Base-by-base conservation (phyloP, 169 alveolate species). In the Babesia bigemina region DNA sequence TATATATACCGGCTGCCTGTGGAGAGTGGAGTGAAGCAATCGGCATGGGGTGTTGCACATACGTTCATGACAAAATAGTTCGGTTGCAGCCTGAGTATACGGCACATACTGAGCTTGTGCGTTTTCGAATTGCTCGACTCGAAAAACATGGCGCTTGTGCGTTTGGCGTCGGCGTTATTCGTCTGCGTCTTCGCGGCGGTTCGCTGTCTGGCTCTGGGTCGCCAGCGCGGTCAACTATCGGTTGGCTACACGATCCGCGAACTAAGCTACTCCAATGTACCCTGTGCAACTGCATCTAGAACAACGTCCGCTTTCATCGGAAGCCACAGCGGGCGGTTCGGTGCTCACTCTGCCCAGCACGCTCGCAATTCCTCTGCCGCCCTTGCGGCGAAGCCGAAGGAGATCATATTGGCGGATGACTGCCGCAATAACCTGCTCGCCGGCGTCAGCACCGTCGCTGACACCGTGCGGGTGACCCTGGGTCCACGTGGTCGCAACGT, bases 401-500 rank as follows among this genome's bases (percentile, higher is more conserved):
- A 86, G 56, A 88, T 91, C 56, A 86, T 91, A 21, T 69, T 91
- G 55, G 86, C 92, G n/a, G 94, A 91, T 44, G 93, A 87, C 24
- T 92, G 95, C 69, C 65, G 96, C 12, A 91, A 92, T 66, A 89
- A 87, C 52, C 85, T 92, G 55, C 86, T 92, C 45, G 81, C 77
- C 47, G 96, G 96, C 17, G 90, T 92, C 45, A 77, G 81, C 52
- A 86, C 90, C 12, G 96, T 93, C 42, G 92, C 95, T 17, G 95
- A 90, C 75, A 91, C 93, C 22, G 96, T 93, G 29, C 85, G 92
- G 24, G 92, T 93, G 21, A 94, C 97, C 0, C 86, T 94, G 56
- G 97, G 97, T 10, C 97, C 97, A 12, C 87, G 96, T 22, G 97
- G 97, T 24, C 81, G 97, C 45, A 94, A 94, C 67, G 90, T 94